Percentiles rank a stretch among this genome's conserved stretches.
Evolutionary conservation across 257 asterid genomes (phyloP).

Genomic region (Solanum pennellii): DNA sequence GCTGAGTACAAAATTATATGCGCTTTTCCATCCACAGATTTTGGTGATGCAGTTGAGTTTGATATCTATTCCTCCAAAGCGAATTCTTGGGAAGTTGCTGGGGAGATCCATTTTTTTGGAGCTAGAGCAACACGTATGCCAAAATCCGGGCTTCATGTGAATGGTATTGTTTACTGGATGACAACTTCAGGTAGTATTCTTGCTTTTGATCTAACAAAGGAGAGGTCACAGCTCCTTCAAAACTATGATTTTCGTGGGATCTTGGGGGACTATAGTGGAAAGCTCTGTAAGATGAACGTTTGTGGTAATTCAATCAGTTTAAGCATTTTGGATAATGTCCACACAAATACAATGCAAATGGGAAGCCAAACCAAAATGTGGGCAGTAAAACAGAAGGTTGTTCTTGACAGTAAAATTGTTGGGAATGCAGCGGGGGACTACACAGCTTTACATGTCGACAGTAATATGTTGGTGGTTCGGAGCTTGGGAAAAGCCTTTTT

Average conservation of each 20-base stretch:
- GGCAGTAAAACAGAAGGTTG: not conserved
- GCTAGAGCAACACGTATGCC: not conserved
- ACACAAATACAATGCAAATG: constrained; percentile 31
- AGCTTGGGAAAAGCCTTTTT: not conserved
- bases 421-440: not conserved
- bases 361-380: constrained; percentile 2
- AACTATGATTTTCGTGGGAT: not conserved
- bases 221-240: constrained; percentile 22
- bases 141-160: constrained; percentile 23
- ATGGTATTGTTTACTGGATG: constrained; percentile 32
- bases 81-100: constrained; percentile 32
- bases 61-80: constrained; percentile 36
- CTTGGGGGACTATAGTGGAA: constrained; percentile 24
- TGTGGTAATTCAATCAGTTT: not conserved
- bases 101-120: constrained; percentile 40
- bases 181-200: constrained; percentile 3
- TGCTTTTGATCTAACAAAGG: constrained; percentile 28
- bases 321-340: constrained; percentile 8
- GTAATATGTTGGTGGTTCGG: constrained; percentile 16
- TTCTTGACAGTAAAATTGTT: constrained; percentile 8
- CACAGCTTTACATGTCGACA: constrained; percentile 1
- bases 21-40: constrained; percentile 34
- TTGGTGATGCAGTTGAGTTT: constrained; percentile 47
- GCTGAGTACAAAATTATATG: constrained; percentile 37
- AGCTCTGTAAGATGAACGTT: constrained; percentile 13